Evolutionary conservation across 2,329 filamentous ascomycete genomes (phyloP).

Genomic region (Phoma sp.): DNA sequence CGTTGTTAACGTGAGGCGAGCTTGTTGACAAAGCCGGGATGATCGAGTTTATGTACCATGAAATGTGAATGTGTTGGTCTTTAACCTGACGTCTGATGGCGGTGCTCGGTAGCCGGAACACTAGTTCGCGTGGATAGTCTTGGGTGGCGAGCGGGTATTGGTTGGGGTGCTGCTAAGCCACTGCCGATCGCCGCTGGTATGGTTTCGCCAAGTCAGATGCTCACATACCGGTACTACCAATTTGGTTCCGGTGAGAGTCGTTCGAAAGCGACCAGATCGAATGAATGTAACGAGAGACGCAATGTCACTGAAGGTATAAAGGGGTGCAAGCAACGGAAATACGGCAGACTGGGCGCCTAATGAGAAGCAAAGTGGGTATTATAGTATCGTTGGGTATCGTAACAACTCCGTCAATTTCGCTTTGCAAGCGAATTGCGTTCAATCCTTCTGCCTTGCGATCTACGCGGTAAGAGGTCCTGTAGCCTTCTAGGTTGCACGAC

Average conservation of each 20-base stretch:
- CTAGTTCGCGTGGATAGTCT: neutral
- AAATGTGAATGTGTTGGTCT: neutral
- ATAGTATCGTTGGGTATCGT: slow-evolving; percentile 10
- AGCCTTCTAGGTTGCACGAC: neutral
- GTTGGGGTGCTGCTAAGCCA: neutral
- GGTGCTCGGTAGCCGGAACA: neutral
- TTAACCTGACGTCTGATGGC: neutral
- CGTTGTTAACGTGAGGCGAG: too few species aligned
- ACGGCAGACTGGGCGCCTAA: neutral
- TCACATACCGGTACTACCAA: neutral
- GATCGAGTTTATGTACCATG: neutral
- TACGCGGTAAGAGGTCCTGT: neutral
- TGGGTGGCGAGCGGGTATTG: neutral
- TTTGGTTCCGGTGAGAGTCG: neutral
- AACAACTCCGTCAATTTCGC: neutral
- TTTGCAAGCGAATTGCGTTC: neutral
- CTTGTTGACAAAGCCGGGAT: too few species aligned
- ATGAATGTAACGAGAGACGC: neutral
- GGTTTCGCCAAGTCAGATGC: neutral
- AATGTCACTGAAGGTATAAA: neutral
- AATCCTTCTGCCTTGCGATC: neutral
- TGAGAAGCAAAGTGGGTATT: neutral
- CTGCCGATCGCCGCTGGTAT: neutral
- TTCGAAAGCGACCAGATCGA: neutral
- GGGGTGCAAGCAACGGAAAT: neutral